Evolutionary conservation across 2,329 filamentous ascomycete genomes (phyloP), one percentile per base, ranked within the genome.

Genomic region (Fusarium poae): DNA sequence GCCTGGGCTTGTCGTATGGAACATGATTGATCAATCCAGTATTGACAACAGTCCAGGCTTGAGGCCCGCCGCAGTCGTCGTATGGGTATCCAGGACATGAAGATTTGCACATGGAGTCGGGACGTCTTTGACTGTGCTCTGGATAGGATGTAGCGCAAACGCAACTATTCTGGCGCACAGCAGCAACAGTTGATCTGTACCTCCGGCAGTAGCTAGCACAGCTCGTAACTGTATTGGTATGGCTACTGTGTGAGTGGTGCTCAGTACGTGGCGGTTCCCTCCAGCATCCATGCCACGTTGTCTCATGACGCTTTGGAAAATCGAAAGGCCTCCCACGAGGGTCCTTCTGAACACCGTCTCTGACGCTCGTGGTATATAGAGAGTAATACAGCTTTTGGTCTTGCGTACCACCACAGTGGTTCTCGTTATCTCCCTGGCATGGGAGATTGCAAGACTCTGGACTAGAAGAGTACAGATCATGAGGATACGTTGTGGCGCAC

Each of bases 281-380:
- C 20, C 48, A 67, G 53, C 65, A 67, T 12, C 64, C 59, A 20
- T 60, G 59, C 2, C 37, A 55, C 7, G 58, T 53, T 1, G 5
- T 10, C 6, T 10, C 2, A 5, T 20, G 10, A 11, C 12, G 11
- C 2, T 25, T 8, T 0, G 50, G 42, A 1, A 13, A 1, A 15
- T 51, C 34, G 15, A 35, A 21, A 7, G 6, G 13, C 1, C 18
- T 39, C 6, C 15, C 5, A 0, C 12, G 10, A 1, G 23, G 32
- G 5, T 50, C 32, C 12, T n/a, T 8, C 13, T 16, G 6, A 10
- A 20, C 15, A 27, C 2, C 11, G 6, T 7, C 18, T 0, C 4
- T 2, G 1, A 29, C 12, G 3, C 34, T 34, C 20, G 59, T 62
- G 1, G n/a, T 32, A 20, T 35, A 64, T 6, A 39, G 21, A 8